Evolutionary conservation across 2,329 filamentous ascomycete genomes (phyloP).

Genomic region (Penicillium sp.): DNA sequence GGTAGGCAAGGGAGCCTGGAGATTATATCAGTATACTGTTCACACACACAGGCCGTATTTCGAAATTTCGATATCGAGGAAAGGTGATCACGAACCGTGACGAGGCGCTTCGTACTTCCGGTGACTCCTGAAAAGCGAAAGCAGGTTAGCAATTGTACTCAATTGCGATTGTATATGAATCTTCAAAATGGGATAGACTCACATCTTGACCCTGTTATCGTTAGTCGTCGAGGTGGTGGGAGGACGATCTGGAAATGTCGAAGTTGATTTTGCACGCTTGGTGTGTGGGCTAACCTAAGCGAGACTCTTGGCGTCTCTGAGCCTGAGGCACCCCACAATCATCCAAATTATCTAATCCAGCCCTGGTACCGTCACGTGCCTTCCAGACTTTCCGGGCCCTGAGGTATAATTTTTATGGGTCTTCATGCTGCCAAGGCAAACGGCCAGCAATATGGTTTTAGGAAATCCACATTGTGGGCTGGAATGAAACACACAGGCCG

Average conservation of each 20-base stretch:
- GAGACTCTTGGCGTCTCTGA: conserved; percentile 17
- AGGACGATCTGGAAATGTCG: conserved; percentile 38
- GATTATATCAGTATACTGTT: conserved; percentile 30
- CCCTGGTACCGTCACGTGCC: conserved; percentile 7
- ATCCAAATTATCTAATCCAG: conserved; percentile 4
- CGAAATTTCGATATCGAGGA: conserved; percentile 43
- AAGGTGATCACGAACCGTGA: conserved; percentile 82
- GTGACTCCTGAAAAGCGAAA: conserved; percentile 48
- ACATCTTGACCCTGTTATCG: conserved; percentile 50
- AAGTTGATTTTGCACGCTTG: conserved; percentile 40
- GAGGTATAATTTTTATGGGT: conserved; percentile 2
- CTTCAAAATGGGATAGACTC: conserved; percentile 23
- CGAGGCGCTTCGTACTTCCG: conserved; percentile 82
- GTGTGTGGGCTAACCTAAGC: conserved; percentile 46
- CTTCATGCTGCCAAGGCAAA: conserved; percentile 6
- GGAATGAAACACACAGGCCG: neutral
- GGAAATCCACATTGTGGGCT: conserved; percentile 7
- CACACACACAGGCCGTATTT: conserved; percentile 22
- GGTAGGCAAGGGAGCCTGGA: conserved; percentile 71
- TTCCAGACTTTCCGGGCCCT: neutral
- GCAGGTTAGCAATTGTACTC: conserved; percentile 27
- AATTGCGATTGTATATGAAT: conserved; percentile 4
- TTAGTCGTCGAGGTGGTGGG: conserved; percentile 46
- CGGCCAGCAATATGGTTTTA: conserved; percentile 3
- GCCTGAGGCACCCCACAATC: conserved; percentile 9